phyloP scores from a whole-genome alignment of 148 eudicot species.

The Rhododendron williamsianum region DNA sequence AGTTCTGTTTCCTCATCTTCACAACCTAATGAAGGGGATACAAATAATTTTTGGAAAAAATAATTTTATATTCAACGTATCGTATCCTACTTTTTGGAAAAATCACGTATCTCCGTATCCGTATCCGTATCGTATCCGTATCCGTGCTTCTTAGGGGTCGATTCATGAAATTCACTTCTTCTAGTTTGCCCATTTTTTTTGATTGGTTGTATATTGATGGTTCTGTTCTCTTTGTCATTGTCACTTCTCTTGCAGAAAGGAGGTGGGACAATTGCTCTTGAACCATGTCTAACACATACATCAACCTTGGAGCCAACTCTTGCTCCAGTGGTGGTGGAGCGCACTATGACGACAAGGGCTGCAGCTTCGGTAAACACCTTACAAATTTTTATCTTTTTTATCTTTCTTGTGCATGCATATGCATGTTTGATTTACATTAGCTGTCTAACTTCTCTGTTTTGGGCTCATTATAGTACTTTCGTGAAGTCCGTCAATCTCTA shows the following conservation, averaged over 20 bases:
- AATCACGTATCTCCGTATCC: no score
- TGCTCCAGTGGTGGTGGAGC: slow-evolving; percentile 96
- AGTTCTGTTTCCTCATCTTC: no score
- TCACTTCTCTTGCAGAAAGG: slow-evolving; percentile 54
- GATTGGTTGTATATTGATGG: background rate
- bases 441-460: background rate
- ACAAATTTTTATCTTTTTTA: background rate
- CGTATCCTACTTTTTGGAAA: no score
- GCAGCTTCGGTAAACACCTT: slow-evolving; percentile 76
- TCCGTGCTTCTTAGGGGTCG: no score
- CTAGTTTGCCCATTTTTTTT: background rate
- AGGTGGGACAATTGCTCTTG: slow-evolving; percentile 80
- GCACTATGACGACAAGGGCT: slow-evolving; percentile 96
- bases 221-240: background rate
- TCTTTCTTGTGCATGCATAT: background rate
- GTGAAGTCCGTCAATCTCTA: background rate
- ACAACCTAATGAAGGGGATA: no score
- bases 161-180: background rate
- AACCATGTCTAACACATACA: slow-evolving; percentile 88
- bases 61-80: no score
- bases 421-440: background rate
- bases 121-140: no score
- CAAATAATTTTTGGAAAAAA: no score
- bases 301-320: slow-evolving; percentile 97
- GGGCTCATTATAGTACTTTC: background rate